These are phyloP conservation scores for Botrytis elliptica DNA, from an alignment of 2,329 filamentous ascomycete species.

Conservation along the genomic window DNA sequence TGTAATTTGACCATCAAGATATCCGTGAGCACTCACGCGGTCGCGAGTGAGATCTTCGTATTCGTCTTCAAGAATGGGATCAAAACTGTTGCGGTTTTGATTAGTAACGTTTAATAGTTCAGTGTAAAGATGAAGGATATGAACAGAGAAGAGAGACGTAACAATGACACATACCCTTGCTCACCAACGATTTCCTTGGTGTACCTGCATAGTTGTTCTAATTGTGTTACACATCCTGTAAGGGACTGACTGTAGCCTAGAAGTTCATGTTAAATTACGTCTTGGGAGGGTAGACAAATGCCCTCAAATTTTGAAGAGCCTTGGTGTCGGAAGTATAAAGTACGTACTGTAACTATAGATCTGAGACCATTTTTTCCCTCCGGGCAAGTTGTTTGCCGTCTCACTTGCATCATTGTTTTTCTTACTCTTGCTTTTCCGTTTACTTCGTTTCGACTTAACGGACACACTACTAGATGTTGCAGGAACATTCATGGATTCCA, in stretches of 20 bases:
- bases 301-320: too few relatives aligned
- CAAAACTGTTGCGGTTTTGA: slow-evolving; percentile 20
- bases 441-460: slow-evolving; percentile 13
- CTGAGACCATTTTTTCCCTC: slow-evolving; percentile 51
- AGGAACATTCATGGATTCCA: slow-evolving; percentile 42
- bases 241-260: slow-evolving; percentile 50
- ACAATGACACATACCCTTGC: slow-evolving; percentile 40
- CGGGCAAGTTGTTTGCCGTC: slow-evolving; percentile 23
- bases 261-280: background rate
- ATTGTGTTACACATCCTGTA: slow-evolving; percentile 52
- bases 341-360: slow-evolving; percentile 51
- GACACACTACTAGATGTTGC: slow-evolving; percentile 16
- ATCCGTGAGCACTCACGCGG: slow-evolving; percentile 1
- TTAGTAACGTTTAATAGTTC: background rate
- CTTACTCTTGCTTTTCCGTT: background rate
- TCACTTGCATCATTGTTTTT: slow-evolving; percentile 8
- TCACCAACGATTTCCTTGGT: slow-evolving; percentile 60
- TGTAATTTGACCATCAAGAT: slow-evolving; percentile 8
- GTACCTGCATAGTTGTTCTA: slow-evolving; percentile 54
- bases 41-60: slow-evolving; percentile 24
- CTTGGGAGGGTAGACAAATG: background rate
- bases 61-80: slow-evolving; percentile 23
- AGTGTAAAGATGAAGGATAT: background rate
- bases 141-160: background rate
- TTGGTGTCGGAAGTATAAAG: too few relatives aligned